phyloP scores from a whole-genome alignment of 1,139 yeast species.

The Nakaseomyces delphensis region DNA sequence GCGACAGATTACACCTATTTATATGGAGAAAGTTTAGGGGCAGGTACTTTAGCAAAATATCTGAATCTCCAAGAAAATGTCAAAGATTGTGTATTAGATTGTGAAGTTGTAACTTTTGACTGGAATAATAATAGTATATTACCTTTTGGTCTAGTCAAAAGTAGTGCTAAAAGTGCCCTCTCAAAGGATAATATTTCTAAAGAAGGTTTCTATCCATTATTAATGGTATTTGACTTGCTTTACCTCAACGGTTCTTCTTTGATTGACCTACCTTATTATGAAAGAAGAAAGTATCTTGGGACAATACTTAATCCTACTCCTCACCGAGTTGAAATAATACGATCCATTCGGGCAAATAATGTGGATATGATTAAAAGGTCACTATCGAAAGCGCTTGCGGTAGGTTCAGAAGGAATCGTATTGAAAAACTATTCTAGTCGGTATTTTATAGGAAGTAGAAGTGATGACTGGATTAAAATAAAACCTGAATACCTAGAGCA shows the following conservation, averaged over 20 bases:
- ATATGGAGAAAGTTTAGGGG: slow-evolving; percentile 52
- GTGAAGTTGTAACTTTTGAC: slow-evolving; percentile 92
- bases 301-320: slow-evolving; percentile 40
- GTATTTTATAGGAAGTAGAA: slow-evolving; percentile 54
- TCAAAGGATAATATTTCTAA: slow-evolving; percentile 30
- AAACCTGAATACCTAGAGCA: slow-evolving; percentile 86
- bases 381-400: slow-evolving; percentile 49
- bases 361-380: slow-evolving; percentile 48
- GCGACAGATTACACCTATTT: slow-evolving; percentile 65
- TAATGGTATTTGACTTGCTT: slow-evolving; percentile 63
- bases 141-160: slow-evolving; percentile 74
- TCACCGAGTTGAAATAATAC: slow-evolving; percentile 49
- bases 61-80: slow-evolving; percentile 41
- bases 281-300: slow-evolving; percentile 47
- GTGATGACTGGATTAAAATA: slow-evolving; percentile 68
- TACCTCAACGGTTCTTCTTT: slow-evolving; percentile 58
- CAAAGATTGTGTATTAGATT: slow-evolving; percentile 55
- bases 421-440: slow-evolving; percentile 55
- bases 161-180: slow-evolving; percentile 43
- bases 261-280: slow-evolving; percentile 44
- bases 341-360: slow-evolving; percentile 37
- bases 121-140: slow-evolving; percentile 47
- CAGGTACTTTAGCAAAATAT: slow-evolving; percentile 56
- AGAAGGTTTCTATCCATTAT: slow-evolving; percentile 45
- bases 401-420: slow-evolving; percentile 74